These are phyloP conservation scores for Trypanosoma cruzi DNA, from an alignment of 208 protist species.

Conservation along the genomic window DNA sequence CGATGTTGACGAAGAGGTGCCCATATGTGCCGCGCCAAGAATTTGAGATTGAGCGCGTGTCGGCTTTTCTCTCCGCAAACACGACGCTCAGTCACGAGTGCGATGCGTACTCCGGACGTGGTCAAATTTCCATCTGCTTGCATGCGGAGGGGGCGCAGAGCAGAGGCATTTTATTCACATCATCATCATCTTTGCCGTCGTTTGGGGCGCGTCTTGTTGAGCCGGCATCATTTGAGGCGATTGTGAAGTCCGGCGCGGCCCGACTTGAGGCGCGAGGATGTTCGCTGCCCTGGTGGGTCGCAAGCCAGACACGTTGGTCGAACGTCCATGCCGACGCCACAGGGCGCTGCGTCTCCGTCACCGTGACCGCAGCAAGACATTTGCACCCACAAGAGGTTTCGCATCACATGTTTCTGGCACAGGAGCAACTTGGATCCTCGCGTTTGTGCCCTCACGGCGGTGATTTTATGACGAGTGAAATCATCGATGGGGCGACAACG, in stretches of 20 bases:
- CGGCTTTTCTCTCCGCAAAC: conserved; percentile 67
- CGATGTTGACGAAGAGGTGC: conserved; percentile 66
- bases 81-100: conserved; percentile 87
- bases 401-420: conserved; percentile 64
- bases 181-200: not conserved
- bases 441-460: conserved; percentile 9
- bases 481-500: conserved; percentile 23
- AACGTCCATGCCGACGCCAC: conserved; percentile 13
- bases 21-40: conserved; percentile 24
- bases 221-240: conserved; percentile 46
- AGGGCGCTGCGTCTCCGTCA: conserved; percentile 62
- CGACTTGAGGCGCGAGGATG: conserved; percentile 50
- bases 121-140: conserved; percentile 74
- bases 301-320: conserved; percentile 44
- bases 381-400: conserved; percentile 54
- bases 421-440: conserved; percentile 11
- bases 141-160: conserved; percentile 38
- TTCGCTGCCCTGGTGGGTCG: conserved; percentile 80
- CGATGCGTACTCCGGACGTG: conserved; percentile 77
- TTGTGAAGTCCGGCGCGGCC: conserved; percentile 62
- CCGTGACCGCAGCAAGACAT: conserved; percentile 49
- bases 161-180: not conserved
- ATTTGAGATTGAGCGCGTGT: conserved; percentile 76
- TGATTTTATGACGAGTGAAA: conserved; percentile 26
- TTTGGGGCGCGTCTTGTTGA: conserved; percentile 52